A percentile compares a stretch with the other conserved stretches of the same genome.
Conservation (phyloP, 371 early-diverging fungal species). For the Syncephalis fuscata region DNA sequence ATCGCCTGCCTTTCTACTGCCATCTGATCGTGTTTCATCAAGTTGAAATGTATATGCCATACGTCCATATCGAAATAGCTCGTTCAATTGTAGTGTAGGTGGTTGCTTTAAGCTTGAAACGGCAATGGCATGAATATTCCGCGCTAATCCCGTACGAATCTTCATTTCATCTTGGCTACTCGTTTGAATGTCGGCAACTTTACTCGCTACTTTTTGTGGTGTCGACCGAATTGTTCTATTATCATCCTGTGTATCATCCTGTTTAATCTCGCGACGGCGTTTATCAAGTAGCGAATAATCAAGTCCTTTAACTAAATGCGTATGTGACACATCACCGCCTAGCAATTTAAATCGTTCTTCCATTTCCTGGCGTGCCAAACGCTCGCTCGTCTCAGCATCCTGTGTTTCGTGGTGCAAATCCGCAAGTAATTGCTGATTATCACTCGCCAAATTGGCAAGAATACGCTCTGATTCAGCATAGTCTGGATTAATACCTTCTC, state of each 20-base stretch:
- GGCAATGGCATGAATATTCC: conserved; percentile 15
- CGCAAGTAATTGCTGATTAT: conserved; percentile 12
- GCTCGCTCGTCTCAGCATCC: no score
- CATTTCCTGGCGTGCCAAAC: conserved; percentile 13
- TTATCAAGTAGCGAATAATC: conserved; percentile 64
- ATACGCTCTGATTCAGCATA: conserved; percentile 32
- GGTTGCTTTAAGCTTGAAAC: conserved; percentile 17
- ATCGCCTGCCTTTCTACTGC: conserved; percentile 19
- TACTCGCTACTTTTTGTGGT: conserved; percentile 3
- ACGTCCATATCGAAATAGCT: conserved; percentile 58
- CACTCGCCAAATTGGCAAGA: conserved; percentile 14
- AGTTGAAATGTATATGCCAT: conserved; percentile 67
- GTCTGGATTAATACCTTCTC: conserved; percentile 35
- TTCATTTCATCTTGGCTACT: no score
- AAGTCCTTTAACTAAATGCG: conserved; percentile 84
- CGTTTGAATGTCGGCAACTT: conserved; percentile 6
- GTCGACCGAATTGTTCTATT: not conserved
- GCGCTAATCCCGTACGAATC: conserved; percentile 11
- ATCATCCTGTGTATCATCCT: conserved; percentile 8
- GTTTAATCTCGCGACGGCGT: conserved; percentile 24
- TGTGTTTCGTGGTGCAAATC: not conserved
- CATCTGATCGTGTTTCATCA: conserved; percentile 15
- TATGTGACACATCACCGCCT: conserved; percentile 73
- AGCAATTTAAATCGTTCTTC: conserved; percentile 68
- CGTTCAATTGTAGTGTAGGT: conserved; percentile 25